Evolutionary conservation across 371 early-diverging fungal genomes (phyloP).

Genomic region (Nematocida homosporus): DNA sequence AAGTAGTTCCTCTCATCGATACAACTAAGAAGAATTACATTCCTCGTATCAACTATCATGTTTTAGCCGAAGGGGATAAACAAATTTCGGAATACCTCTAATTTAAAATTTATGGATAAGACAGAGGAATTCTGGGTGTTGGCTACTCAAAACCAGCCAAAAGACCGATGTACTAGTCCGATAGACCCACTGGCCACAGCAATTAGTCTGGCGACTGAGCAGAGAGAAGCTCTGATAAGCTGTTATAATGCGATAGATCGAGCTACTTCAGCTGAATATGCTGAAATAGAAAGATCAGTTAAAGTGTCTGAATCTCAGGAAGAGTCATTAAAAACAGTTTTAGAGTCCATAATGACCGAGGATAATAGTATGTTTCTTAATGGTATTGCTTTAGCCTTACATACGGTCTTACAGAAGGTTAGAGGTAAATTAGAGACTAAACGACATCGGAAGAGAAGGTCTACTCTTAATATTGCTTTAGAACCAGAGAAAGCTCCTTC

Average conservation of each 20-base stretch:
- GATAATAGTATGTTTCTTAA: slow-evolving; percentile 1
- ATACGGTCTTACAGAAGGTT: neutral
- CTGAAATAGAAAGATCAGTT: slow-evolving; percentile 10
- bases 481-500: slow-evolving; percentile 49
- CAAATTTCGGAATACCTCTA: slow-evolving; percentile 33
- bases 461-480: slow-evolving; percentile 47
- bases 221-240: slow-evolving; percentile 4
- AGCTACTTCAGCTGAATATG: slow-evolving; percentile 10
- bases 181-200: neutral
- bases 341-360: slow-evolving; percentile 2
- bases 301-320: neutral
- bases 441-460: neutral
- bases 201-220: slow-evolving; percentile 21
- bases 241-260: neutral
- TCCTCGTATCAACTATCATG: slow-evolving; percentile 36
- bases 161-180: too few species aligned
- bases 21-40: slow-evolving; percentile 44
- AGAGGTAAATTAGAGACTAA: slow-evolving; percentile 32
- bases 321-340: neutral
- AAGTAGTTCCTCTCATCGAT: slow-evolving; percentile 29
- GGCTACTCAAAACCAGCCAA: neutral
- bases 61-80: slow-evolving; percentile 12
- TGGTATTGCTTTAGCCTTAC: neutral
- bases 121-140: slow-evolving; percentile 35
- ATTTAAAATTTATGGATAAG: slow-evolving; percentile 57